Evolutionary conservation across 768 basidiomycete genomes (phyloP).

Genomic region (Mycena vitilis): DNA sequence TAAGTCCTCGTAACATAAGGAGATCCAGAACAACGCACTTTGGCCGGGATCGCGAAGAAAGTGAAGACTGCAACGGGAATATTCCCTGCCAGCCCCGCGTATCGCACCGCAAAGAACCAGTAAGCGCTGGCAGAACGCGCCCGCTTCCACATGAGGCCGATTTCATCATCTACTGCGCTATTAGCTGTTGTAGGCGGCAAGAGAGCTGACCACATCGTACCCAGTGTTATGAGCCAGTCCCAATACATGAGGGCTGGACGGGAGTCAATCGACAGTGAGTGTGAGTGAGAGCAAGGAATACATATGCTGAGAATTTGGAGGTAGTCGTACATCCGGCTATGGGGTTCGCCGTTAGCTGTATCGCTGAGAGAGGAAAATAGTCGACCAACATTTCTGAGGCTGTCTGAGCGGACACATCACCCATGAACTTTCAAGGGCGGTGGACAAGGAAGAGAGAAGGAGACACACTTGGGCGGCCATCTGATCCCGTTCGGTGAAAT

Average conservation of each 20-base stretch:
- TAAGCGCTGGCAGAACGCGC: slow-evolving; percentile 7
- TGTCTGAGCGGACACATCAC: background rate
- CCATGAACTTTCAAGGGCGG: background rate
- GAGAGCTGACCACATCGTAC: background rate
- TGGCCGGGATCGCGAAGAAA: background rate
- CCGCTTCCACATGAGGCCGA: background rate
- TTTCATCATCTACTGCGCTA: background rate
- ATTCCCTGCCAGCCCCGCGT: background rate
- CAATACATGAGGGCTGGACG: background rate
- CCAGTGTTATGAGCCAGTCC: slow-evolving; percentile 3
- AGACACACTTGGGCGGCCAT: background rate
- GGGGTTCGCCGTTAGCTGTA: too few species aligned
- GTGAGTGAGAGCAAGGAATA: background rate
- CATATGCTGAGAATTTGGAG: background rate
- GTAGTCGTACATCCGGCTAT: background rate
- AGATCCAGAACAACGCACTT: background rate
- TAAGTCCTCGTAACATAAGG: too few species aligned
- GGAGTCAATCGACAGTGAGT: too few species aligned
- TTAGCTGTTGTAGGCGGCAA: background rate
- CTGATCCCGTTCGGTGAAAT: too few species aligned
- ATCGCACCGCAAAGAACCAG: slow-evolving; percentile 12
- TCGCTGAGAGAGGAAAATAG: background rate
- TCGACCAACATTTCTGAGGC: background rate
- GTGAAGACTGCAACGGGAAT: slow-evolving; percentile 5
- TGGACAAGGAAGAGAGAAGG: background rate